These are phyloP conservation scores for Echinosphaeria canescens DNA, from an alignment of 2,329 filamentous ascomycete genomes.

Conservation along the genomic window DNA sequence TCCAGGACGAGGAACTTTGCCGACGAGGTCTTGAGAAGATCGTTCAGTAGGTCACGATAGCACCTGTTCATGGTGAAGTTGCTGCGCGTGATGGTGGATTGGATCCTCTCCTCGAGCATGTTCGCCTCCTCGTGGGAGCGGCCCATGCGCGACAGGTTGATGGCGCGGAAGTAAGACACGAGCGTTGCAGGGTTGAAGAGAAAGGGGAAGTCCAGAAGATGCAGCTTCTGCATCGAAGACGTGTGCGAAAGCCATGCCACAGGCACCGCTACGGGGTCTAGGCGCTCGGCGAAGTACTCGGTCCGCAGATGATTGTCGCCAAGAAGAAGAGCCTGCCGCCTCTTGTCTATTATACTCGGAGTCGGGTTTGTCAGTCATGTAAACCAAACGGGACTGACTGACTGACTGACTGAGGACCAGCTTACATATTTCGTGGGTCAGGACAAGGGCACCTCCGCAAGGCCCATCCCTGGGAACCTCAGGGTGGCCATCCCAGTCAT, in stretches of 20 bases:
- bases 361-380: conserved; percentile 2
- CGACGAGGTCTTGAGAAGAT: conserved; percentile 42
- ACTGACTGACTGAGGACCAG: too few species aligned
- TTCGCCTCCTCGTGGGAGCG: conserved; percentile 51
- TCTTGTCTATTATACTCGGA: conserved; percentile 31
- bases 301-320: conserved; percentile 50
- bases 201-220: conserved; percentile 64
- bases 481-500: conserved; percentile 61
- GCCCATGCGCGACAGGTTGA: conserved; percentile 79
- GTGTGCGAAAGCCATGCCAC: conserved; percentile 44
- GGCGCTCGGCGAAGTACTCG: conserved; percentile 51
- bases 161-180: conserved; percentile 67
- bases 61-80: conserved; percentile 31
- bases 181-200: conserved; percentile 54
- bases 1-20: conserved; percentile 51
- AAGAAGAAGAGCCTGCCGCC: conserved; percentile 39
- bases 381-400: too few species aligned
- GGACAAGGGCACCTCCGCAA: conserved; percentile 55
- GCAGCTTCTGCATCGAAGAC: conserved; percentile 38
- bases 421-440: conserved; percentile 54
- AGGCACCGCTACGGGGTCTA: conserved; percentile 58
- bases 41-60: conserved; percentile 37
- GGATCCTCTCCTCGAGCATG: conserved; percentile 31
- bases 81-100: conserved; percentile 28
- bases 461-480: conserved; percentile 47